Base-by-base conservation (phyloP, 495 filamentous ascomycete species). In the Penicillium crystallinum region DNA sequence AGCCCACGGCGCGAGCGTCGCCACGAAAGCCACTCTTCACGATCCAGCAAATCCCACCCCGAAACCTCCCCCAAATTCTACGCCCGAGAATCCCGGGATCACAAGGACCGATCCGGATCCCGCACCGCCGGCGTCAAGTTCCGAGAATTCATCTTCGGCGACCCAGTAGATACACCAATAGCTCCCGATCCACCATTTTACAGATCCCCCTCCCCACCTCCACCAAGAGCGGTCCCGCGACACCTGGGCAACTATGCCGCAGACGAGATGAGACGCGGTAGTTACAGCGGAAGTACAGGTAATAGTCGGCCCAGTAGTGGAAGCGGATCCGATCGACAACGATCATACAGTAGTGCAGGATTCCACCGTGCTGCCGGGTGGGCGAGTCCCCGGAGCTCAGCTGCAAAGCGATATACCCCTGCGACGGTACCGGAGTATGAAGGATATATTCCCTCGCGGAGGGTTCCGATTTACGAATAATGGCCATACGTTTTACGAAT, bases 121-220 rank as follows among this genome's bases (percentile, higher is more conserved):
- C 36, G 57, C 23, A 55, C 63, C 6, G 31, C 53, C 0, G 59
- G 56, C 5, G 52, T 63, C 10, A 61, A 65, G 22, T 73, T 70
- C 55, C 62, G 55, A 15, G 67, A 75, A 7, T 60, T 57, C 23
- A 59, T 57, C 42, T 71, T 68, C 42, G 64, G 62, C 10, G 62
- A 63, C 1, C 61, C 50, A 6, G 39, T 45, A 8, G 51, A 63
- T 2, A 35, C 63, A 4, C 53, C 61, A 23, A 18, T 18, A 12
- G 61, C 62, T 9, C 66, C 67, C 2, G 65, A 66, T 2, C 51
- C 61, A 33, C 59, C 67, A 2, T 35, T 58, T 5, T 66, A 59
- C 51, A 52, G 61, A 29, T 23, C 51, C 25, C 48, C 62, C 6
- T 33, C 55, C 34, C 40, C 59, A 31, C 45, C 57, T 38, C 37